phyloP scores from a whole-genome alignment of 768 basidiomycete species.

The Hygrophorus russula region DNA sequence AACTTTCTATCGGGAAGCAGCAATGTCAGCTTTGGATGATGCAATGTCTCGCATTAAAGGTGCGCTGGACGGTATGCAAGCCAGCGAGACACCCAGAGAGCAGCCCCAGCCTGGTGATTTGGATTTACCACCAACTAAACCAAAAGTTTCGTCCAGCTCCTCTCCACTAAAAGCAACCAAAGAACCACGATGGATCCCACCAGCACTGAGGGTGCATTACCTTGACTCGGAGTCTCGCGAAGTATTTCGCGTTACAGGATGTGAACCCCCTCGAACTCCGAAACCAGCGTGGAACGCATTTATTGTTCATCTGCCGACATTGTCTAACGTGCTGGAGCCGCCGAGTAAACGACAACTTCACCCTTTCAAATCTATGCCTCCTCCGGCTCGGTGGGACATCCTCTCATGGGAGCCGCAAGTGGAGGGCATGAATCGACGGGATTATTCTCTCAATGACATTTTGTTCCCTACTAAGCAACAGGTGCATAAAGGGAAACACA shows the following conservation, averaged over 20 bases:
- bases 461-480: conserved; percentile 42
- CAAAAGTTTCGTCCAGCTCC: conserved; percentile 7
- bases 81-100: conserved; percentile 25
- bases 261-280: conserved; percentile 39
- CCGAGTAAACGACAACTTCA: conserved; percentile 38
- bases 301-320: conserved; percentile 37
- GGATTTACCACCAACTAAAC: conserved; percentile 14
- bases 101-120: conserved; percentile 12
- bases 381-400: conserved; percentile 46
- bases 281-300: conserved; percentile 25
- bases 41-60: conserved; percentile 82
- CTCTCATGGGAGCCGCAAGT: conserved; percentile 65
- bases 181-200: conserved; percentile 46
- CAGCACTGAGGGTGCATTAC: conserved; percentile 29
- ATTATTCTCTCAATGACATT: conserved; percentile 53
- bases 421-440: conserved; percentile 48
- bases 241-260: conserved; percentile 32
- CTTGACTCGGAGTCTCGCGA: conserved; percentile 28
- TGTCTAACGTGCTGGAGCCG: conserved; percentile 29
- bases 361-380: conserved; percentile 25
- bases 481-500: conserved; percentile 26
- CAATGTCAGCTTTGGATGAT: conserved; percentile 71
- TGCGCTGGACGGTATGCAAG: conserved; percentile 60
- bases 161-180: conserved; percentile 17
- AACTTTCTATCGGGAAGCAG: conserved; percentile 34